phyloP scores from a whole-genome alignment of 2,329 filamentous ascomycete genomes.

The Stagonosporopsis vannaccii region DNA sequence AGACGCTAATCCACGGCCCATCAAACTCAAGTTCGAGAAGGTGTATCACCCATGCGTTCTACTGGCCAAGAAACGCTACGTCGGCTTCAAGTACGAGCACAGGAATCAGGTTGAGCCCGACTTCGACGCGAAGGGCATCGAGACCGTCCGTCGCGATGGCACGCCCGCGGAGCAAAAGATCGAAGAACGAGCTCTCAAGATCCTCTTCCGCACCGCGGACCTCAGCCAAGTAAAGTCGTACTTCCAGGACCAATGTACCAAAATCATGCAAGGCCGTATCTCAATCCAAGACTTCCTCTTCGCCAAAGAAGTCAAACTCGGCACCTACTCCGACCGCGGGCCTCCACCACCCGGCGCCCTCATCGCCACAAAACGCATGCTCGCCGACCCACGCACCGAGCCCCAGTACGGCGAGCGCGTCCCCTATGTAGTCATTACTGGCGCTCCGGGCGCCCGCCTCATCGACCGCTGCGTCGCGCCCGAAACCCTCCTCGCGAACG shows the following conservation, averaged over 20 bases:
- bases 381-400: constrained; percentile 83
- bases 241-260: constrained; percentile 87
- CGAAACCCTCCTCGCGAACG: constrained; percentile 78
- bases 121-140: constrained; percentile 98
- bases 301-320: constrained; percentile 87
- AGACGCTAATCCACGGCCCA: constrained; percentile 84
- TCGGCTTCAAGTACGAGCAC: constrained; percentile 95
- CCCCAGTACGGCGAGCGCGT: constrained; percentile 95
- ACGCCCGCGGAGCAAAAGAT: constrained; percentile 97
- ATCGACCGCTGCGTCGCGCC: constrained; percentile 91
- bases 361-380: constrained; percentile 85
- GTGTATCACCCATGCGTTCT: constrained; percentile 96
- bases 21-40: constrained; percentile 98
- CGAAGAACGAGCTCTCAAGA: constrained; percentile 86
- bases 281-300: constrained; percentile 97
- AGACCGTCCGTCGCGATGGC: constrained; percentile 93
- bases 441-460: constrained; percentile 83
- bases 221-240: constrained; percentile 87
- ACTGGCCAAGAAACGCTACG: constrained; percentile 96
- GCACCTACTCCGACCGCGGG: constrained; percentile 83
- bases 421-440: constrained; percentile 91
- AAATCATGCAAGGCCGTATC: constrained; percentile 88
- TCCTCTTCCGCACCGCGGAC: constrained; percentile 89
- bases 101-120: constrained; percentile 78
- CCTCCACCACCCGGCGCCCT: constrained; percentile 85